Evolutionary conservation across 2,329 filamentous ascomycete species (phyloP).

Genomic region (Epichloe gansuensis): DNA sequence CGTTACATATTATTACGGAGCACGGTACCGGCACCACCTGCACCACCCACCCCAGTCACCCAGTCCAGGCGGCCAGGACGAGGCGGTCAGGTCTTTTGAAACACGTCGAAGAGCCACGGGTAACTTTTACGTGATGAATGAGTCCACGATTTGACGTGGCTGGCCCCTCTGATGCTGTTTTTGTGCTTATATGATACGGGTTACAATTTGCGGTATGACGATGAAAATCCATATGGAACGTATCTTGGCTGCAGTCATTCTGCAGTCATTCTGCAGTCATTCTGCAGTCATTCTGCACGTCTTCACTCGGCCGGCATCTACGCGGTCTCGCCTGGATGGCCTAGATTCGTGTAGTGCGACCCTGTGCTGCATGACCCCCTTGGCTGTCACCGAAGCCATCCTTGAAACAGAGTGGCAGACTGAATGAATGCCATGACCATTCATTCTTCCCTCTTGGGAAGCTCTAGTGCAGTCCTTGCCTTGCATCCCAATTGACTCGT

Average conservation of each 20-base stretch:
- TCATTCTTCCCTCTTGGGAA: not conserved
- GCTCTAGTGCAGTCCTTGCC: not conserved
- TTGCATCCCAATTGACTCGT: not conserved
- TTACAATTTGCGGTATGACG: not conserved
- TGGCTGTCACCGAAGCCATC: not conserved
- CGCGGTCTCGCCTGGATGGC: not conserved
- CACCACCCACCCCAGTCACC: no score
- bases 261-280: not conserved
- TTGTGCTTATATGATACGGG: not conserved
- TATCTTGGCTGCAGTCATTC: not conserved
- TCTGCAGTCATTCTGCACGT: not conserved
- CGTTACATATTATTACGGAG: not conserved
- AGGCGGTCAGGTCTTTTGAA: not conserved
- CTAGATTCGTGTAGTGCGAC: not conserved
- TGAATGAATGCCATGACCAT: no score
- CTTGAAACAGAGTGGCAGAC: not conserved
- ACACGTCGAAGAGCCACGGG: not conserved
- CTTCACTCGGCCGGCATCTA: conserved; percentile 1
- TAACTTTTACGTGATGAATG: not conserved
- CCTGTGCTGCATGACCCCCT: not conserved
- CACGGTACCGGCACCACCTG: not conserved
- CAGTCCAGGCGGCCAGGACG: no score
- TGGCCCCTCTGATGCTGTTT: not conserved
- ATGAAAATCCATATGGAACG: not conserved
- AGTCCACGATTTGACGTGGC: not conserved